Evolutionary conservation across 495 filamentous ascomycete species (phyloP), one percentile per base, ranked within the genome.

Genomic region (Penicillium longicatenatum): DNA sequence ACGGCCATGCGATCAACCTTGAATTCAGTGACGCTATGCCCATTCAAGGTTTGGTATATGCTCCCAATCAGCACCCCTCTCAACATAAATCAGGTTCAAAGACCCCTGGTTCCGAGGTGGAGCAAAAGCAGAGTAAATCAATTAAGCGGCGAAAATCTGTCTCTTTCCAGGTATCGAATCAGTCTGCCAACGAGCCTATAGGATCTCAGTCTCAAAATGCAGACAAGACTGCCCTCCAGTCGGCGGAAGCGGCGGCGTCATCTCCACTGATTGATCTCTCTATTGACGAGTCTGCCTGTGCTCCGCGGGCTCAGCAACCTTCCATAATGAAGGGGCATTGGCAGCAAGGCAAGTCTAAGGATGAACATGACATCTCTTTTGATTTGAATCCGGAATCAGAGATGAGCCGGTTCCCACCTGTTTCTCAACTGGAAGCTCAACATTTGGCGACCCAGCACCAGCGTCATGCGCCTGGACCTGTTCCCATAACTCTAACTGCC

Each of bases 1-100:
- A 84, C 65, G 92, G 90, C 20, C 91, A 94, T 58, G 72, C 89
- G 14, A 84, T 97, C 65, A 89, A 96, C 65, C 85, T 97, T 49
- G 94, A 99, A 76, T 96, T 84, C 68, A 89, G 91, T 53, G 69
- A 79, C 50, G 61, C 66, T 52, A 24, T 64, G 1, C 69, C 71
- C 0, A 70, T 73, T 43, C 58, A 61, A 24, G 42, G 17, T 5
- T 24, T 72, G 19, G 20, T 7, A 8, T 21, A 48, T 26, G 5
- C 42, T 26, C 2, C 44, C 7, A 33, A 29, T 46, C 52, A 26
- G 16, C 45, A 14, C 1, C 7, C 24, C 14, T 4, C 24, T 7
- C 21, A 44, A 26, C 7, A 3, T 19, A 43, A 43, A 30, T 17
- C 11, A 29, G 16, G n/a, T 30, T 20, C 54, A 26, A 53, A 29